A percentile compares a stretch with the other conserved stretches of the same genome.
Evolutionary conservation across 2,329 filamentous ascomycete species (phyloP).

Genomic region (Talaromyces atroroseus): DNA sequence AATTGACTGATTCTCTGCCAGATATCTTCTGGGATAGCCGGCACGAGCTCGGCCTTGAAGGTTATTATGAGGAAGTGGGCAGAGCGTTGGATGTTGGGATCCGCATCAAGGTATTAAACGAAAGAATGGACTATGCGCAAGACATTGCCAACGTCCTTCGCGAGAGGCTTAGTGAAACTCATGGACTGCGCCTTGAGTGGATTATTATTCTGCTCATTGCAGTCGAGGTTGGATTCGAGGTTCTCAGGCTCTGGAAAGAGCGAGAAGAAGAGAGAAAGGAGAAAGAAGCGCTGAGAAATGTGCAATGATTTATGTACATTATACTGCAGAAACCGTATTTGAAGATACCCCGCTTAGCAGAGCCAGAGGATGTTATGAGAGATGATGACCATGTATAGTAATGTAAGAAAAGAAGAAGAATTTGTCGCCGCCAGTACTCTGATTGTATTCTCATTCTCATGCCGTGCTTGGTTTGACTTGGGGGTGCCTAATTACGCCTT

Average conservation of each 20-base stretch:
- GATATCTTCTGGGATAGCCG: conserved; percentile 95
- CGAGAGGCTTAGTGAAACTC: conserved; percentile 84
- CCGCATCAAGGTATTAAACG: conserved; percentile 84
- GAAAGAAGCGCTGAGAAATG: neutral
- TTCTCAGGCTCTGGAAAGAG: conserved; percentile 67
- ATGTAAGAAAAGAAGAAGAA: neutral
- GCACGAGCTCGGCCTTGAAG: conserved; percentile 83
- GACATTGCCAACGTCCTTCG: conserved; percentile 87
- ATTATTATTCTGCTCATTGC: conserved; percentile 93
- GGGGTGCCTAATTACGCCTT: too few relatives aligned
- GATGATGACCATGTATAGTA: neutral
- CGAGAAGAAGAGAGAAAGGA: conserved; percentile 37
- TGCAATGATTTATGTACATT: neutral
- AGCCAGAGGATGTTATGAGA: neutral
- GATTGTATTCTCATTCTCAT: too few relatives aligned
- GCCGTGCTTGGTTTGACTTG: too few relatives aligned
- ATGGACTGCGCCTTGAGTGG: conserved; percentile 83
- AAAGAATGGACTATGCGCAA: conserved; percentile 96
- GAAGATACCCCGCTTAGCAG: conserved; percentile 13
- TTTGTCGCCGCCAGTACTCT: neutral
- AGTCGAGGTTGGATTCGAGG: conserved; percentile 84
- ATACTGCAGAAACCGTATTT: neutral
- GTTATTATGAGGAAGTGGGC: conserved; percentile 92
- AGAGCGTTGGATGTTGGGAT: conserved; percentile 85
- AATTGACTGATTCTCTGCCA: conserved; percentile 88